Percentiles rank a stretch among this genome's conserved stretches.
These are phyloP conservation scores for Hypoxylon intermedium DNA, from an alignment of 495 filamentous ascomycete genomes.

Conservation along the genomic window DNA sequence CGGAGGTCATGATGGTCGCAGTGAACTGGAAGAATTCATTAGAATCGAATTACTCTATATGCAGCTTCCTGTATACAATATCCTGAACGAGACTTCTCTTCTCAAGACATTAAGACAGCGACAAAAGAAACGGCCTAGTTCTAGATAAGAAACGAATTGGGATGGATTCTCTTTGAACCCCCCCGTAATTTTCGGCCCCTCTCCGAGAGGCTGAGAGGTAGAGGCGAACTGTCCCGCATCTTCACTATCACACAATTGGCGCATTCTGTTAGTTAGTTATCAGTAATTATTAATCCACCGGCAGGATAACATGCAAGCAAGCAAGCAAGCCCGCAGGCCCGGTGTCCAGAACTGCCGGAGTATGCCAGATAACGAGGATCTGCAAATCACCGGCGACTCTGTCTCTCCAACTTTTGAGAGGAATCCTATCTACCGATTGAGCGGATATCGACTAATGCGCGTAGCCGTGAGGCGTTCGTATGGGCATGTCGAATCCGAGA, in stretches of 20 bases:
- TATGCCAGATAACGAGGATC: no score
- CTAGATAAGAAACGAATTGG: no score
- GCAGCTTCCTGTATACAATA: no score
- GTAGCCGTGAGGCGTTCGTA: constrained; percentile 26
- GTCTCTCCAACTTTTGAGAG: no score
- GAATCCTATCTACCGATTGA: constrained; percentile 1
- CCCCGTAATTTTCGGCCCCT: constrained; percentile 5
- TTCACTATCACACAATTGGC: constrained; percentile 23
- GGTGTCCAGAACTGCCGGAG: no score
- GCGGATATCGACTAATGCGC: constrained; percentile 11
- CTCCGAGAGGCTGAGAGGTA: constrained; percentile 16
- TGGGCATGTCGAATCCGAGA: constrained; percentile 16
- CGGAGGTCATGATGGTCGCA: constrained; percentile 10
- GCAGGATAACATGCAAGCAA: neutral
- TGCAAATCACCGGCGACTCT: no score
- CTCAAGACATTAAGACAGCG: no score
- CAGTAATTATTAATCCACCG: constrained; percentile 7
- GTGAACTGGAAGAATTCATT: neutral
- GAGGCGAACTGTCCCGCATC: constrained; percentile 16
- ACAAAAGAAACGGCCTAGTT: no score
- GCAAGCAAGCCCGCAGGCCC: no score
- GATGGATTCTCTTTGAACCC: no score
- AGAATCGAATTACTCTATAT: no score
- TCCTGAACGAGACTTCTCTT: no score
- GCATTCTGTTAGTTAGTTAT: constrained; percentile 6